These are phyloP conservation scores for Allium fistulosum DNA, from an alignment of 106 monocot species.

Conservation along the genomic window DNA sequence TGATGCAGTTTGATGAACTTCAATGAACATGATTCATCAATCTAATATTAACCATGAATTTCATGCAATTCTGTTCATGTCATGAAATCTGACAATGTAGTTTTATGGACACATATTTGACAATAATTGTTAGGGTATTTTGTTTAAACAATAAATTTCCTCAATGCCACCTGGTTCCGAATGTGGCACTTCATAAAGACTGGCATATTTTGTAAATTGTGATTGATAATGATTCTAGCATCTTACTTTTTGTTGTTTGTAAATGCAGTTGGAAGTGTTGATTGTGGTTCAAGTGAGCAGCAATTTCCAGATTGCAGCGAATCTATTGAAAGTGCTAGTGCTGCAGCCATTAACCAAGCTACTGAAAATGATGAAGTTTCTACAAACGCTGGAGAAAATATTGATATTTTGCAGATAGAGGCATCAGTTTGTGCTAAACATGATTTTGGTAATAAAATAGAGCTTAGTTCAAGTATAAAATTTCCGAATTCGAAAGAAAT, in stretches of 20 bases:
- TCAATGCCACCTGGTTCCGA: too few species aligned
- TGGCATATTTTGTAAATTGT: too few species aligned
- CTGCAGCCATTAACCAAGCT: not conserved
- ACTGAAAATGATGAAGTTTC: not conserved
- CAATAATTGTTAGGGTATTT: too few species aligned
- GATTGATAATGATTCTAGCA: not conserved
- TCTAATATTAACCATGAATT: too few species aligned
- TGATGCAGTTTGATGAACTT: too few species aligned
- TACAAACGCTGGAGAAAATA: too few species aligned
- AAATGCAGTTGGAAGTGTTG: not conserved
- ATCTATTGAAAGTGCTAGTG: not conserved
- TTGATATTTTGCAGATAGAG: not conserved
- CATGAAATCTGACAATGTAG: too few species aligned
- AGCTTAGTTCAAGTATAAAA: not conserved
- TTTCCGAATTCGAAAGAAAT: not conserved
- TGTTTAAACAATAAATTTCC: too few species aligned
- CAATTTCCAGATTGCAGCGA: not conserved
- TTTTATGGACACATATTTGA: too few species aligned
- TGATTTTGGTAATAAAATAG: not conserved
- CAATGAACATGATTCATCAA: too few species aligned
- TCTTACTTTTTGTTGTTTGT: not conserved
- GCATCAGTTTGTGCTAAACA: not conserved
- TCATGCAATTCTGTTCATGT: too few species aligned
- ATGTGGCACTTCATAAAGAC: too few species aligned
- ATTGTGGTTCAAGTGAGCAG: conserved; percentile 1